Base-by-base conservation (phyloP, 2,329 filamentous ascomycete genomes). In the Arthroderma sp. region DNA sequence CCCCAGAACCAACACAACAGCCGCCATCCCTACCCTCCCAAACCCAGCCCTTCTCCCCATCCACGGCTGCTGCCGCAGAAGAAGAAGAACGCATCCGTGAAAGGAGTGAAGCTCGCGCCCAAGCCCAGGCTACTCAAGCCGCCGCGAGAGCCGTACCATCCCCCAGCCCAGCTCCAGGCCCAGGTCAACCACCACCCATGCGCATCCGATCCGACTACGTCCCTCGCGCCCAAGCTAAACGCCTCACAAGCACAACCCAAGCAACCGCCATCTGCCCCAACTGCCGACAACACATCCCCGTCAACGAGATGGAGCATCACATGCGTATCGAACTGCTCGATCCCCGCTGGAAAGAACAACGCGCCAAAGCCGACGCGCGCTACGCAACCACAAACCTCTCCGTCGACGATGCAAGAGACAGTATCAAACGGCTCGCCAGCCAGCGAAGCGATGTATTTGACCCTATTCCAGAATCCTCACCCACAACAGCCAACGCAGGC, bases 281-380 rank as follows among this genome's bases (percentile, higher is more conserved):
- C 65, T 96, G 91, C 72, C 83, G 85, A 55, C 85, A 94, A 66
- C 80, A 85, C 53, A 87, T 95, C 48, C 85, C 87, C 5, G 78
- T 85, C 55, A 78, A 83, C 55, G 89, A 96, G 66, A 75, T 95
- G 52, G 85, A 91, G 48, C 81, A 89, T 51, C 89, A 96, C 60
- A 89, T 96, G 78, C 79, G 85, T 63, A 94, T 96, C 60, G 89
- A 96, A 65, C 74, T 95, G 39, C 75, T 95, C 47, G 89, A 96
- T 60, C 89, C 89, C 0, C 78, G 83, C 47, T 96, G 89, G 88
- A 94, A 94, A 61, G 88, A 95, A 60, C 88, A 96, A 61, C 86
- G 87, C 54, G 83, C 85, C 47, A 94, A 94, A 61, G 80, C 85
- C 10, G 86, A 94, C 38, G 79, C 83, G 8, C 81, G 89, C 50